A percentile compares a stretch with the other conserved stretches of the same genome.
phyloP scores from a whole-genome alignment of 179 eudicot genomes.

The Beta macrorhiza region DNA sequence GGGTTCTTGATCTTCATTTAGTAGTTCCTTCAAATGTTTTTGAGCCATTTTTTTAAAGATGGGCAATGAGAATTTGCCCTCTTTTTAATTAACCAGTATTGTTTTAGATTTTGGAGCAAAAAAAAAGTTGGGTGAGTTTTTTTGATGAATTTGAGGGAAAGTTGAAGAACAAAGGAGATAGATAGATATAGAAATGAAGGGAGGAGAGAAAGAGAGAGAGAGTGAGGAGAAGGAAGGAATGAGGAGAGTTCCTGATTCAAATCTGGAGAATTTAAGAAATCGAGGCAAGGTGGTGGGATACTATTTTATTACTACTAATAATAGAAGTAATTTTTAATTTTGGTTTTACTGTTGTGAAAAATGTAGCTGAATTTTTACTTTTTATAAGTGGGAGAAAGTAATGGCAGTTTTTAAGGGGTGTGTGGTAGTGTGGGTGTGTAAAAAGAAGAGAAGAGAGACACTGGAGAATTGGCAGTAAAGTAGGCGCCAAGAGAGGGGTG shows the following conservation, averaged over 20 bases:
- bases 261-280: slow-evolving; percentile 38
- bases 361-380: background rate
- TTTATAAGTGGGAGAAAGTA: background rate
- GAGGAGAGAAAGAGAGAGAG: background rate
- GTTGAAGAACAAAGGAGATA: slow-evolving; percentile 9
- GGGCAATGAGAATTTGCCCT: slow-evolving; percentile 24
- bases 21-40: slow-evolving; percentile 63
- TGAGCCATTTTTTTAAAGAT: slow-evolving; percentile 22
- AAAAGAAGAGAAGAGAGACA: slow-evolving; percentile 1
- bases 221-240: slow-evolving; percentile 31
- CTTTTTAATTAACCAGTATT: background rate
- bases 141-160: slow-evolving; percentile 9
- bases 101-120: background rate
- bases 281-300: slow-evolving; percentile 45
- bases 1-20: slow-evolving; percentile 88
- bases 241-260: slow-evolving; percentile 50
- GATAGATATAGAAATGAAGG: slow-evolving; percentile 21
- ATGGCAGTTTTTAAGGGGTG: slow-evolving; percentile 10
- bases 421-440: background rate
- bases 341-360: slow-evolving; percentile 6
- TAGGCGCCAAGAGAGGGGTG: no score
- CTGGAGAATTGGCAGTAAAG: no score
- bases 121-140: slow-evolving; percentile 18
- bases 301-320: background rate
- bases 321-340: background rate